Percentiles rank a stretch among this genome's conserved stretches.
Evolutionary conservation across 1,284 basidiomycete genomes (phyloP).

Genomic region (Cutaneotrichosporon sp.): DNA sequence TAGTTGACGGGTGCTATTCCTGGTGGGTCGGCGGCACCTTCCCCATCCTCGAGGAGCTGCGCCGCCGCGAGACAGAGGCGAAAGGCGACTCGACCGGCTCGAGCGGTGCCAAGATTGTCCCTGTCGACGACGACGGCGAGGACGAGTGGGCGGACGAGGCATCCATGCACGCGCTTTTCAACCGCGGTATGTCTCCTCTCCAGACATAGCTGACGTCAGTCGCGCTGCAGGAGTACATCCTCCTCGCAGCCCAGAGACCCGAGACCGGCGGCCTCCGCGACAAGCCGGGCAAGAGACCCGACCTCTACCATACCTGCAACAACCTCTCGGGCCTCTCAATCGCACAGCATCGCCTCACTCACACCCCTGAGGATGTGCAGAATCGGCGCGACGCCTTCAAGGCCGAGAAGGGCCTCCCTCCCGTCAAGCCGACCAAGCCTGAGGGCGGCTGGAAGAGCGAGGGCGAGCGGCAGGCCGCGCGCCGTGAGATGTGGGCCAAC

Average conservation of each 20-base stretch:
- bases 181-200: slow-evolving; percentile 44
- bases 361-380: slow-evolving; percentile 57
- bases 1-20: slow-evolving; percentile 97
- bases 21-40: slow-evolving; percentile 99
- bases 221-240: slow-evolving; percentile 84
- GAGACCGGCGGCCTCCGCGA: slow-evolving; percentile 77
- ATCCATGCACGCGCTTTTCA: slow-evolving; percentile 40
- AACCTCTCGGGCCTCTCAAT: slow-evolving; percentile 84
- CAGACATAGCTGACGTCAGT: slow-evolving; percentile 41
- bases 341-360: slow-evolving; percentile 74
- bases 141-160: slow-evolving; percentile 32
- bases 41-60: slow-evolving; percentile 68
- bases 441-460: slow-evolving; percentile 38
- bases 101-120: slow-evolving; percentile 11
- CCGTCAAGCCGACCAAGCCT: slow-evolving; percentile 29
- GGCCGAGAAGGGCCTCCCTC: slow-evolving; percentile 32
- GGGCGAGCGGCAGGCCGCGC: slow-evolving; percentile 53
- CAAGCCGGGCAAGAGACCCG: slow-evolving; percentile 88
- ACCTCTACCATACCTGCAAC: slow-evolving; percentile 90
- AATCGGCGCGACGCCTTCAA: slow-evolving; percentile 49
- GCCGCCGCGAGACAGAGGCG: slow-evolving; percentile 47
- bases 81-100: slow-evolving; percentile 15
- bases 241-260: slow-evolving; percentile 80
- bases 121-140: slow-evolving; percentile 31
- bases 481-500: slow-evolving; percentile 62